These are phyloP conservation scores for Whalleya microplaca DNA, from an alignment of 2,329 filamentous ascomycete genomes.

Conservation along the genomic window DNA sequence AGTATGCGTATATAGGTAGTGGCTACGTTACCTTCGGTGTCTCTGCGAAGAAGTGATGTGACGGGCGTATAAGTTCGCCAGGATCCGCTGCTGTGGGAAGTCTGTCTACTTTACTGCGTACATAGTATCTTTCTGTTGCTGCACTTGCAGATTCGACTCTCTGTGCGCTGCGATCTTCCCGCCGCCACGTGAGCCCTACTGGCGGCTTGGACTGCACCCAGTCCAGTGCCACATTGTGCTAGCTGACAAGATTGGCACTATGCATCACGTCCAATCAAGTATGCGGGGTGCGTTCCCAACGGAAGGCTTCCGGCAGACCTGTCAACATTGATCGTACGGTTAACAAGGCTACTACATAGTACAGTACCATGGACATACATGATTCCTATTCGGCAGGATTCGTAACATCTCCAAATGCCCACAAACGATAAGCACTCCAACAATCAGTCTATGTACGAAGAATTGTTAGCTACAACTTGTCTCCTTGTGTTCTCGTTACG, in stretches of 20 bases:
- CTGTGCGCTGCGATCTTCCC: conserved; percentile 25
- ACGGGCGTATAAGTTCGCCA: conserved; percentile 4
- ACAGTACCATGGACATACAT: conserved; percentile 8
- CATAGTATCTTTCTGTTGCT: background rate
- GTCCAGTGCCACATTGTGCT: conserved; percentile 18
- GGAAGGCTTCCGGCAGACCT: conserved; percentile 25
- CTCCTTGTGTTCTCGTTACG: no score
- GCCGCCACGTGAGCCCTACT: conserved; percentile 28
- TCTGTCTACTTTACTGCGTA: no score
- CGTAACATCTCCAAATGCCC: no score
- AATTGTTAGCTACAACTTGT: no score
- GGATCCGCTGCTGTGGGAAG: conserved; percentile 14
- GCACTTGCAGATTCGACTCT: conserved; percentile 8
- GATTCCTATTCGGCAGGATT: conserved; percentile 7
- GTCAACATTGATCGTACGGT: conserved; percentile 17
- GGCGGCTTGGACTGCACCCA: conserved; percentile 3
- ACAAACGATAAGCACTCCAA: no score
- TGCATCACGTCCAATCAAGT: conserved; percentile 17
- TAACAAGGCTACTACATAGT: conserved; percentile 11
- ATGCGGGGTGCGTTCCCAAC: conserved; percentile 26
- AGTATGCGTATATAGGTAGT: conserved; percentile 15
- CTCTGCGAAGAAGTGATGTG: conserved; percentile 18
- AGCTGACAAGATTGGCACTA: conserved; percentile 9
- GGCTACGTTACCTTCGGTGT: conserved; percentile 28
- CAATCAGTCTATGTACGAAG: no score